Percentiles rank a stretch among this genome's conserved stretches.
phyloP scores from a whole-genome alignment of 768 basidiomycete species.

The Hortiboletus campestris region DNA sequence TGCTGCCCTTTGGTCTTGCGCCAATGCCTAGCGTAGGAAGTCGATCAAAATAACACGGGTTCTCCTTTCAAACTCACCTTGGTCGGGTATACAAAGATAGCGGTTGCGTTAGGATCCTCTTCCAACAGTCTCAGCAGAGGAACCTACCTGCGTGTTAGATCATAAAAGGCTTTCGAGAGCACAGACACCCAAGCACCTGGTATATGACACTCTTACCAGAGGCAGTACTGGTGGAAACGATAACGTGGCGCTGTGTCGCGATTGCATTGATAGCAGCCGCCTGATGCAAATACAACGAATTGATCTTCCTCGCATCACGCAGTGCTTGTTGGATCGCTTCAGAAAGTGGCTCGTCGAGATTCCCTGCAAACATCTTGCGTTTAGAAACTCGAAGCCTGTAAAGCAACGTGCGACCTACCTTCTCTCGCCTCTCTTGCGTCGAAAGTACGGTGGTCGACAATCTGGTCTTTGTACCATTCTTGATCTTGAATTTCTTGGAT shows the following conservation, averaged over 20 bases:
- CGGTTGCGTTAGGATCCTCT: slow-evolving; percentile 57
- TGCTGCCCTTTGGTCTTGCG: slow-evolving; percentile 80
- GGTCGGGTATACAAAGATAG: slow-evolving; percentile 86
- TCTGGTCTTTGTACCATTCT: slow-evolving; percentile 70
- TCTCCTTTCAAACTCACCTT: slow-evolving; percentile 46
- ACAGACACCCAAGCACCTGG: slow-evolving; percentile 49
- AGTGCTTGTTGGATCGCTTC: slow-evolving; percentile 54
- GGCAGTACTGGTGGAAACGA: slow-evolving; percentile 88
- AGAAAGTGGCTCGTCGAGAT: slow-evolving; percentile 58
- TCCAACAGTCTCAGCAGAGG: slow-evolving; percentile 69
- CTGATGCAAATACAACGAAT: slow-evolving; percentile 67
- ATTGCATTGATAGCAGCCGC: slow-evolving; percentile 68
- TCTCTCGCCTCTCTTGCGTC: slow-evolving; percentile 49
- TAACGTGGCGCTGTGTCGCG: slow-evolving; percentile 59
- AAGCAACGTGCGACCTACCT: slow-evolving; percentile 36
- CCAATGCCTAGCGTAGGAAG: slow-evolving; percentile 60
- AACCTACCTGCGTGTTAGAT: slow-evolving; percentile 42
- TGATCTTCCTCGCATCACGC: slow-evolving; percentile 55
- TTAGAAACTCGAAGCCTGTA: no score
- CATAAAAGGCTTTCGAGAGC: background rate
- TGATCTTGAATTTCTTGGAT: slow-evolving; percentile 56
- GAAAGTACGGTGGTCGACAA: slow-evolving; percentile 54
- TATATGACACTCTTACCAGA: slow-evolving; percentile 89
- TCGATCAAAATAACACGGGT: background rate
- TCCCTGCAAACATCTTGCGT: slow-evolving; percentile 32